These are phyloP conservation scores for Tuber borchii DNA, from an alignment of 495 filamentous ascomycete genomes.

Conservation along the genomic window DNA sequence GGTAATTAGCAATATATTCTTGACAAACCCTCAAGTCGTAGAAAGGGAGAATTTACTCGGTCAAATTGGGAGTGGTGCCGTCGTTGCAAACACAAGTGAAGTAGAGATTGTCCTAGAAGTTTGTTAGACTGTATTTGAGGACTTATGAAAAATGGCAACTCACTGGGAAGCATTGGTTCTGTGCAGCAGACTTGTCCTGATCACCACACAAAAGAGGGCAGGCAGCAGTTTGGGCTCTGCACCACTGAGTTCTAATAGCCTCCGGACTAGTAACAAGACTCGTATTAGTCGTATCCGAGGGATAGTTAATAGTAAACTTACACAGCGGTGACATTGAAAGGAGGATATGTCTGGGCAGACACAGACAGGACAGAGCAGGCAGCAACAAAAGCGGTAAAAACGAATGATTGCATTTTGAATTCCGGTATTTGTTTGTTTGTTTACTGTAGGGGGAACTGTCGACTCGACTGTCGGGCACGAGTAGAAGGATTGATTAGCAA, in stretches of 20 bases:
- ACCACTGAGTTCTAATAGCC: conserved; percentile 47
- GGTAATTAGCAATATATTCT: neutral
- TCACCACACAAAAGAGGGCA: conserved; percentile 64
- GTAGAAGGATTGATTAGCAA: conserved; percentile 13
- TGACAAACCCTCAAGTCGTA: neutral
- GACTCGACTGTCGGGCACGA: neutral
- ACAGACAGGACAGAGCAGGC: conserved; percentile 25
- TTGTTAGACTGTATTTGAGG: conserved; percentile 6
- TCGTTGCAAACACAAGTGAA: conserved; percentile 28
- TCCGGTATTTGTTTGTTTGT: conserved; percentile 13
- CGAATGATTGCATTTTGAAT: conserved; percentile 32
- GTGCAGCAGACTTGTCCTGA: conserved; percentile 12
- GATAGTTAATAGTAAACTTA: conserved; percentile 14
- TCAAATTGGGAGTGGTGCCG: conserved; percentile 29
- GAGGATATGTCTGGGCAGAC: conserved; percentile 26
- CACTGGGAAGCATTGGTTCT: conserved; percentile 37
- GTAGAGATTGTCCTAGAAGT: conserved; percentile 13
- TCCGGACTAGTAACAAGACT: neutral
- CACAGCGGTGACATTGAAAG: conserved; percentile 27
- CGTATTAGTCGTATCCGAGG: neutral
- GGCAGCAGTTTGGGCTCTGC: conserved; percentile 50
- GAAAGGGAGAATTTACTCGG: conserved; percentile 24
- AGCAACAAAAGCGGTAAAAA: conserved; percentile 30
- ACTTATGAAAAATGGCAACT: conserved; percentile 14
- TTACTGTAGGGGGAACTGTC: conserved; percentile 8